Conservation (phyloP, 1,284 basidiomycete species). For the Irpex sp. region DNA sequence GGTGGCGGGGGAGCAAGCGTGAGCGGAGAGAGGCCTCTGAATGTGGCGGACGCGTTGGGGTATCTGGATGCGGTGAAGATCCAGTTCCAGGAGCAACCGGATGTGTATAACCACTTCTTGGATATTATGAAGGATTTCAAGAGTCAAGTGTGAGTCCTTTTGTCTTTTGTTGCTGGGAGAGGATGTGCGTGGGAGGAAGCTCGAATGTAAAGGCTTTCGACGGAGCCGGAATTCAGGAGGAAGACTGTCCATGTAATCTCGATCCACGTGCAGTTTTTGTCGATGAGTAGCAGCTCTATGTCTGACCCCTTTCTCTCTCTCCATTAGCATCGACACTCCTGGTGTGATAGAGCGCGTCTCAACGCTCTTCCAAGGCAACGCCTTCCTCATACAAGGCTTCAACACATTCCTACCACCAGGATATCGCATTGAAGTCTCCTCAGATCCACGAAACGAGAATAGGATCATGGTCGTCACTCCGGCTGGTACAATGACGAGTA, state of each 20-base stretch:
- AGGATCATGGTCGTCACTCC: conserved; percentile 96
- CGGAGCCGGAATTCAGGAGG: neutral
- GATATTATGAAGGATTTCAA: conserved; percentile 99
- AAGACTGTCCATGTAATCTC: neutral
- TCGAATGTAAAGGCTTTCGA: neutral
- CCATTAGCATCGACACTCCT: conserved; percentile 89
- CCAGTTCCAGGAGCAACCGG: conserved; percentile 89
- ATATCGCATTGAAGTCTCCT: conserved; percentile 92
- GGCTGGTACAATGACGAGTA: conserved; percentile 68
- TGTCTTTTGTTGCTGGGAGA: neutral
- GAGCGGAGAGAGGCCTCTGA: conserved; percentile 44
- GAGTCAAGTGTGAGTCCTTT: conserved; percentile 77
- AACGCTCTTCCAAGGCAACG: conserved; percentile 91
- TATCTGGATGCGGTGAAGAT: conserved; percentile 97
- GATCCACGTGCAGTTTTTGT: neutral
- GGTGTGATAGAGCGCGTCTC: conserved; percentile 98
- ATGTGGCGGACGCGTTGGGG: conserved; percentile 91
- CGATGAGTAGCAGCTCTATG: neutral
- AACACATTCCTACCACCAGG: conserved; percentile 98
- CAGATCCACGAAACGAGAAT: conserved; percentile 71
- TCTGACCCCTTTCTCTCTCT: neutral
- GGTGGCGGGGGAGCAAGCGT: neutral
- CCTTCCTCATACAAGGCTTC: conserved; percentile 94
- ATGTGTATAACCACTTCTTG: conserved; percentile 96
- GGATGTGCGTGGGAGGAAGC: neutral